These are phyloP conservation scores for Diaporthe sp. DNA, from an alignment of 2,329 filamentous ascomycete genomes.

Conservation along the genomic window DNA sequence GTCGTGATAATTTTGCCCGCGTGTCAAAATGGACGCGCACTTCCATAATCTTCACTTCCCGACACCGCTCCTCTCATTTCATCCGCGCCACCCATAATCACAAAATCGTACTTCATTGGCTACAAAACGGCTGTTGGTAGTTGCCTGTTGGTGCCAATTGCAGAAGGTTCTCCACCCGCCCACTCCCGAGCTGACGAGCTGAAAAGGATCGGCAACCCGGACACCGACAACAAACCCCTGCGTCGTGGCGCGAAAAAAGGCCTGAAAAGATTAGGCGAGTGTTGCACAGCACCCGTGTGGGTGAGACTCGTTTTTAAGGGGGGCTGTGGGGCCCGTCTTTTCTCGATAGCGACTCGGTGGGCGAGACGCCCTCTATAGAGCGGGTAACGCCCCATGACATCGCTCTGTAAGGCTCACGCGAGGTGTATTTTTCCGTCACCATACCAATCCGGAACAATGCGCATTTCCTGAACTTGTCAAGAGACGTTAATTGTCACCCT, in stretches of 20 bases:
- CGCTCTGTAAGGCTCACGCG: too few species aligned
- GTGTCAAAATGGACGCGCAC: background rate
- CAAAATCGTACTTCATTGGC: background rate
- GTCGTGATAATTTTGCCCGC: background rate
- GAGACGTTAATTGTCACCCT: background rate
- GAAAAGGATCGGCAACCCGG: conserved; percentile 6
- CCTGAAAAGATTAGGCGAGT: background rate
- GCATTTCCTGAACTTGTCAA: background rate
- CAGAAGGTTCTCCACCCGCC: background rate
- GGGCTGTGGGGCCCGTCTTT: background rate
- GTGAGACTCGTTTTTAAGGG: background rate
- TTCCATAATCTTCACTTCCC: background rate
- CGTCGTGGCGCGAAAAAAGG: background rate
- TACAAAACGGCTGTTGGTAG: conserved; percentile 1
- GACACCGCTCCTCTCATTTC: conserved; percentile 14
- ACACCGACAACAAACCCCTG: background rate
- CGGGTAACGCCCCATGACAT: background rate
- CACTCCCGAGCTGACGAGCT: conserved; percentile 13
- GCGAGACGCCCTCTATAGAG: background rate
- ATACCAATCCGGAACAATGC: background rate
- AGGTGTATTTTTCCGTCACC: background rate
- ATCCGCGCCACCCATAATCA: background rate
- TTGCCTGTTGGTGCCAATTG: conserved; percentile 9
- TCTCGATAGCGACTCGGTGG: background rate
- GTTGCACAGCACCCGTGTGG: background rate